These are phyloP conservation scores for Boechera divaricarpa DNA, from an alignment of 345 rosid species.

Conservation along the genomic window DNA sequence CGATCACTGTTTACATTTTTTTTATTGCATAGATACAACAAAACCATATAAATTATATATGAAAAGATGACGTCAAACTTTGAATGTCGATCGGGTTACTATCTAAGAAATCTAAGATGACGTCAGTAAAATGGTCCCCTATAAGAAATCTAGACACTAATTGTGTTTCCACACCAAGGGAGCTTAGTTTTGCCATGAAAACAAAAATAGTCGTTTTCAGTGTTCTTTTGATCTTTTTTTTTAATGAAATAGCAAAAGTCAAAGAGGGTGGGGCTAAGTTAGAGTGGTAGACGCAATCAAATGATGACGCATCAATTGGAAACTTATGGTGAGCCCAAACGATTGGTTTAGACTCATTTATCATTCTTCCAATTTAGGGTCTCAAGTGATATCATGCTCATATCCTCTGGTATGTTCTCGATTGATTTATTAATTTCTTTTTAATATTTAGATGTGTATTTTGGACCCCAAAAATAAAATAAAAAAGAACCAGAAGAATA, in stretches of 20 bases:
- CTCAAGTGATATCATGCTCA: background rate
- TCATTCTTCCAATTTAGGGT: background rate
- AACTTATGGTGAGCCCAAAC: conserved; percentile 27
- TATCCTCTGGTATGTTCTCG: background rate
- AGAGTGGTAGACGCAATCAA: conserved; percentile 24
- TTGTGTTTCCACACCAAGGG: conserved; percentile 5
- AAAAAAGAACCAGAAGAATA: background rate
- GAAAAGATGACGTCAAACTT: background rate
- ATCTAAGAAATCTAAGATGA: background rate
- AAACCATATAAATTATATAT: background rate
- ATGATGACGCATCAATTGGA: conserved; percentile 38
- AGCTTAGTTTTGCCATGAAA: conserved; percentile 5
- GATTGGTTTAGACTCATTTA: conserved; percentile 10
- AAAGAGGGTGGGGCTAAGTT: conserved; percentile 35
- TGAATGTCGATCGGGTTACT: background rate
- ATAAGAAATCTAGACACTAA: background rate
- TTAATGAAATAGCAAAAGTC: background rate
- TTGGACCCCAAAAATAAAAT: background rate
- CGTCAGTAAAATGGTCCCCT: too few species aligned
- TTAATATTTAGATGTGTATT: too few species aligned
- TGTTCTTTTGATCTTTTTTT: background rate
- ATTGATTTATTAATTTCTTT: background rate
- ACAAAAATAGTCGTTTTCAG: background rate
- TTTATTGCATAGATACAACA: background rate
- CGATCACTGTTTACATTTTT: conserved; percentile 3